A percentile compares a stretch with the other conserved stretches of the same genome.
These are phyloP conservation scores for Saturnispora saitoi DNA, from an alignment of 805 yeast genomes.

Conservation along the genomic window DNA sequence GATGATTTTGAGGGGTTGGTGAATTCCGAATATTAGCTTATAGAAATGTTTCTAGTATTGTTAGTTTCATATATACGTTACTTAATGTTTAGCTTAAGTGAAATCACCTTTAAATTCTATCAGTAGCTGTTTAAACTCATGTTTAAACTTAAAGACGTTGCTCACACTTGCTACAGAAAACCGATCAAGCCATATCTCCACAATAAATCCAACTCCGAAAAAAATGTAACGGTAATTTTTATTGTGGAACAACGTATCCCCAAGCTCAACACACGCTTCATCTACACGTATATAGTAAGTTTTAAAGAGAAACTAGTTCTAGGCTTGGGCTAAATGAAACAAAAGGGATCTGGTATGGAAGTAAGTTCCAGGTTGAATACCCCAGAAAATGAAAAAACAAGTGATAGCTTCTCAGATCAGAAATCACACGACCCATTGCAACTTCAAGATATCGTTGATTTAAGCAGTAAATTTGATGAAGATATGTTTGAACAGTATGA, in stretches of 20 bases:
- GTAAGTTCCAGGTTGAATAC: background rate
- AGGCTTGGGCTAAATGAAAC: background rate
- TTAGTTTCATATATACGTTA: too few relatives aligned
- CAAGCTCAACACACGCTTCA: background rate
- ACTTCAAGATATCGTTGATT: background rate
- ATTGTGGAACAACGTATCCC: conserved; percentile 5
- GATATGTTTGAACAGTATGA: background rate
- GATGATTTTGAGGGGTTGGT: conserved; percentile 25
- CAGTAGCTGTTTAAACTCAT: too few relatives aligned
- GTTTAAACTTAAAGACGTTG: too few relatives aligned
- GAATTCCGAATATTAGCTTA: background rate
- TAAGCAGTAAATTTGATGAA: background rate
- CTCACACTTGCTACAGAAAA: too few relatives aligned
- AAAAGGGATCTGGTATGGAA: background rate
- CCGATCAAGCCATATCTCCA: background rate
- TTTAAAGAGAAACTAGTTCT: background rate
- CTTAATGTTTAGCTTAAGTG: too few relatives aligned
- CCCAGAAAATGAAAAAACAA: background rate
- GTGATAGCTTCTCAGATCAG: background rate
- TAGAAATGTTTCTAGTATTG: too few relatives aligned
- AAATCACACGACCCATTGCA: background rate
- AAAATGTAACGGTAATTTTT: too few relatives aligned
- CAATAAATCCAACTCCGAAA: too few relatives aligned
- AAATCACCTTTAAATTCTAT: too few relatives aligned
- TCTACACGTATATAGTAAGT: background rate